A percentile compares a stretch with the other conserved stretches of the same genome.
These are phyloP conservation scores for Piloderma croceum DNA, from an alignment of 768 basidiomycete species.

Conservation along the genomic window DNA sequence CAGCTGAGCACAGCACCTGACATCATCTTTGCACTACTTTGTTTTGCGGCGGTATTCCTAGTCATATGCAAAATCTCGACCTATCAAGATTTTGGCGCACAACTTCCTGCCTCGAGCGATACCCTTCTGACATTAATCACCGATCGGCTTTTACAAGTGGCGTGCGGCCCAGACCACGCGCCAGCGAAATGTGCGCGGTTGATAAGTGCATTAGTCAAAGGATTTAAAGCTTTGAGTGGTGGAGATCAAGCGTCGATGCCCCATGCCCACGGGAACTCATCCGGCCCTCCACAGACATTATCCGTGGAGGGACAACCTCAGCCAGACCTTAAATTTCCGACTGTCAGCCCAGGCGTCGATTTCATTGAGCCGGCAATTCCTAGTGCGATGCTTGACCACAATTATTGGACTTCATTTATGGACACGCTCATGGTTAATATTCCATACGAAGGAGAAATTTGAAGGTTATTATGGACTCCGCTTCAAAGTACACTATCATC, in stretches of 20 bases:
- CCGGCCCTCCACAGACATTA: no score
- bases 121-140: conserved; percentile 29
- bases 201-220: conserved; percentile 28
- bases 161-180: conserved; percentile 34
- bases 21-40: conserved; percentile 35
- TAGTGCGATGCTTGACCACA: conserved; percentile 36
- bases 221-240: conserved; percentile 18
- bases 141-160: conserved; percentile 28
- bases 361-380: conserved; percentile 27
- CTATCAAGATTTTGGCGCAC: conserved; percentile 27
- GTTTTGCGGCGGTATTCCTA: conserved; percentile 38
- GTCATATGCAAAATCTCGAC: conserved; percentile 39
- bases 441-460: no score
- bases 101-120: conserved; percentile 34
- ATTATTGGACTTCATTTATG: conserved; percentile 41
- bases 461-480: no score
- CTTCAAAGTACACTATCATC: no score
- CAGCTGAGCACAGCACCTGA: conserved; percentile 39
- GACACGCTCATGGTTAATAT: conserved; percentile 19
- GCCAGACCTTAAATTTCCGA: no score
- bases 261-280: no score
- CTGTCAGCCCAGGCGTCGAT: conserved; percentile 21
- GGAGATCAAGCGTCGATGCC: neutral
- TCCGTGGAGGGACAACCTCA: conserved; percentile 17
- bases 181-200: conserved; percentile 39